These are phyloP conservation scores for Tilletiopsis washingtonensis DNA, from an alignment of 1,284 basidiomycete species.

Conservation along the genomic window DNA sequence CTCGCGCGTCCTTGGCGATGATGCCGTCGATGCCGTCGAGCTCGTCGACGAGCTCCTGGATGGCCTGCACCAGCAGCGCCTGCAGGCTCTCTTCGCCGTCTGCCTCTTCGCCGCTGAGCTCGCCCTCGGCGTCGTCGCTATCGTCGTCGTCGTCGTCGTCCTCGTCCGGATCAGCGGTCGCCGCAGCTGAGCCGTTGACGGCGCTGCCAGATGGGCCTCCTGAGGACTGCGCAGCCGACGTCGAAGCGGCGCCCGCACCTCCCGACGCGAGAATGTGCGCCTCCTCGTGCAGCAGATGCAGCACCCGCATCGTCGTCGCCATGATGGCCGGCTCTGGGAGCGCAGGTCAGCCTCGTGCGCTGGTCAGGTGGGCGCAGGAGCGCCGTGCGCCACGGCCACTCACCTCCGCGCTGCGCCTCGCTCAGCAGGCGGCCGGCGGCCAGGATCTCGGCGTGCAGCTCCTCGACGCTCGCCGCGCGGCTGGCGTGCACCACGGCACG, in stretches of 20 bases:
- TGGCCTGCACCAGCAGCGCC: conserved; percentile 50
- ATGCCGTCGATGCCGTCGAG: conserved; percentile 91
- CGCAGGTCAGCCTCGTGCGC: background rate
- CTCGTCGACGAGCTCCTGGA: conserved; percentile 75
- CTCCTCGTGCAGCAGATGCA: conserved; percentile 89
- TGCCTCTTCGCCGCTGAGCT: background rate
- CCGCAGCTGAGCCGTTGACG: background rate
- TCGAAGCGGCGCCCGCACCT: conserved; percentile 12
- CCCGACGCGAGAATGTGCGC: conserved; percentile 21
- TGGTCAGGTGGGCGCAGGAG: conserved; percentile 7
- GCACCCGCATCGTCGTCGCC: conserved; percentile 81
- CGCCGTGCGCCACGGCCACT: conserved; percentile 7
- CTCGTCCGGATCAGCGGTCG: conserved; percentile 1
- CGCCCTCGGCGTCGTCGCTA: conserved; percentile 13
- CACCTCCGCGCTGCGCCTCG: conserved; percentile 88
- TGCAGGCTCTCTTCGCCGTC: conserved; percentile 25
- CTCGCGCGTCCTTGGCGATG: conserved; percentile 84
- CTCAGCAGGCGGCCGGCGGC: conserved; percentile 69
- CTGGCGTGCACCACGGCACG: conserved; percentile 81
- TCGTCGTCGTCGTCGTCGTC: conserved; percentile 7
- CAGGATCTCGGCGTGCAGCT: conserved; percentile 72
- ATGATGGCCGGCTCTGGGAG: conserved; percentile 77
- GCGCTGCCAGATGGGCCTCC: background rate
- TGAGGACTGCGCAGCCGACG: background rate
- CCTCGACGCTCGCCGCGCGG: conserved; percentile 75